phyloP scores from a whole-genome alignment of 805 yeast species.

The Ascoidea asiatica region DNA sequence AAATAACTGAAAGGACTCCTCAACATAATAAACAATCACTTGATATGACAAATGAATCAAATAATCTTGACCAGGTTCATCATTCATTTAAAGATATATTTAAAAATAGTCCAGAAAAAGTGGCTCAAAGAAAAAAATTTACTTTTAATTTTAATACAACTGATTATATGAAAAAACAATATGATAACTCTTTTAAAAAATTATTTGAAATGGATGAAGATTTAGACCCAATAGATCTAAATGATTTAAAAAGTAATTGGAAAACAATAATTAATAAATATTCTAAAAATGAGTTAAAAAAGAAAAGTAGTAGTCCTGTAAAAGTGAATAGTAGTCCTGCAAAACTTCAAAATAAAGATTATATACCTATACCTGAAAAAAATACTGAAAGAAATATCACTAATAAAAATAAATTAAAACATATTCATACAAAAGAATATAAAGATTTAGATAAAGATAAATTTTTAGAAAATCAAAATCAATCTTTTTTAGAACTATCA shows the following conservation, averaged over 20 bases:
- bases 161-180: not conserved
- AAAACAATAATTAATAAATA: too few species aligned
- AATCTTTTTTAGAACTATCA: too few species aligned
- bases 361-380: too few species aligned
- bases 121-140: not conserved
- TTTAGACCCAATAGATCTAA: not conserved
- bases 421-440: too few species aligned
- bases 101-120: not conserved
- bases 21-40: not conserved
- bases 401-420: too few species aligned
- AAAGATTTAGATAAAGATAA: too few species aligned
- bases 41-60: too few species aligned
- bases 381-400: too few species aligned
- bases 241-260: not conserved
- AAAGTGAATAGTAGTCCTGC: not conserved
- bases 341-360: too few species aligned
- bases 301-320: not conserved
- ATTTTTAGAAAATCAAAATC: too few species aligned
- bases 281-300: not conserved
- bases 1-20: not conserved
- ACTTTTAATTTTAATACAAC: not conserved
- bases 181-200: not conserved
- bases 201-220: not conserved
- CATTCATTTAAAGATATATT: not conserved
- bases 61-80: too few species aligned